Evolutionary conservation across 371 early-diverging fungal genomes (phyloP), one percentile per base, ranked within the genome.

Genomic region (Mortierella sp.): DNA sequence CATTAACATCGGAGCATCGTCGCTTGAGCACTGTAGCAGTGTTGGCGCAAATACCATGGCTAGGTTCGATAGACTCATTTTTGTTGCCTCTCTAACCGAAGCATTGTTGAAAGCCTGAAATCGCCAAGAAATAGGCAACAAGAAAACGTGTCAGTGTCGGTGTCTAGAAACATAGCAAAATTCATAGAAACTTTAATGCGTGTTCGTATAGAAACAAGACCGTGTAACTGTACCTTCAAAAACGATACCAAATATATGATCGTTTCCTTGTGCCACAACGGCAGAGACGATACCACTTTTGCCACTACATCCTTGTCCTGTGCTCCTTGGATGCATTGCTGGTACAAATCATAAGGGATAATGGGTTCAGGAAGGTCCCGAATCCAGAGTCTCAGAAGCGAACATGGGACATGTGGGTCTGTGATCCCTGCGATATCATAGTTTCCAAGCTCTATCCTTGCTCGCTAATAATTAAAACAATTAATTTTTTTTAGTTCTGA

Each of bases 11-110:
- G 81, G 75, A 2, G 68, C 70, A 29, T 80, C 81, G 32, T 84
- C 84, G 26, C 70, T 82, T 7, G 98, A 98, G 73, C 96, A 96
- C 31, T 98, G 87, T 54, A 98, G 83, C 66, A 98, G 93, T 55
- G 93, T 94, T 19, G 98, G 99, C 2, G 97, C 97, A 86, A 97
- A 98, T n/a, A 98, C 97, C 92, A 98, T 95, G 32, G 98, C 98
- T 49, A 98, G 78, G 67, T 98, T 98, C 63, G 88, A 83, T 29
- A 93, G 85, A 32, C 91, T 93, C 99, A 98, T 98, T 76, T 93
- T 89, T 8, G 98, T 97, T 12, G 85, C 70, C 34, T 89, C 82
- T 57, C 88, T 90, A 29, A 94, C 89, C 17, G 84, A 81, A 3
- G 91, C 91, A 26, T 91, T 88, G n/a, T 92, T 92, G 64, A 97